Evolutionary conservation across 768 basidiomycete genomes (phyloP), one percentile per base, ranked within the genome.

Genomic region (Auricularia sp.): DNA sequence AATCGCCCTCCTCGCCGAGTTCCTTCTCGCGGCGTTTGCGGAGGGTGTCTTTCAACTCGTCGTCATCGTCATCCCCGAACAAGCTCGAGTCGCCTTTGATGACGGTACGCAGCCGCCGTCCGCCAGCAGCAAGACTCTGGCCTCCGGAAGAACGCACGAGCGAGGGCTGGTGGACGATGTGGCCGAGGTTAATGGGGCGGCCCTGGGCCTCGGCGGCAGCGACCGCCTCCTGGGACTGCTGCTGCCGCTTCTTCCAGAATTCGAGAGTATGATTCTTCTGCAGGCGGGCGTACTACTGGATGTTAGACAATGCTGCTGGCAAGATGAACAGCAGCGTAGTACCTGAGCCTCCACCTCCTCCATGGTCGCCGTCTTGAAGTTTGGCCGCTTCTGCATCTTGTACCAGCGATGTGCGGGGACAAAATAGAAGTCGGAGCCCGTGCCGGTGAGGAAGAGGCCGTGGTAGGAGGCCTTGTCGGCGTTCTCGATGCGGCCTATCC

Each of bases 331-430:
- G 18, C 36, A 21, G 34, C 5, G 61, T 33, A 14, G 1, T 42
- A 42, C 39, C 39, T 42, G 45, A 70, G 61, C 6, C 51, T 61
- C 54, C 70, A 79, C 88, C 77, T 79, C 85, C 77, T 78, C 89
- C 75, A 80, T 80, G 47, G 83, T 83, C 54, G 86, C 87, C 16
- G 90, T 77, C 29, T 70, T 70, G 70, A 92, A 85, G 70, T 86
- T 88, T 54, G 89, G 81, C 69, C 86, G 86, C 80, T 92, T 92
- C 76, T 90, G 90, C 73, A 94, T 94, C 75, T 92, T 92, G 80
- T 94, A 95, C 90, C 90, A 94, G 54, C 92, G 82, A 73, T 92
- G 85, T 4, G 90, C 85, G 14, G 92, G 88, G 11, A 95, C 88
- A 75, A 94, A 92, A 71, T 90, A 87, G 81, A 95, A 94, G 65